These are phyloP conservation scores for Termitomyces sp. DNA, from an alignment of 768 basidiomycete genomes.

Conservation along the genomic window DNA sequence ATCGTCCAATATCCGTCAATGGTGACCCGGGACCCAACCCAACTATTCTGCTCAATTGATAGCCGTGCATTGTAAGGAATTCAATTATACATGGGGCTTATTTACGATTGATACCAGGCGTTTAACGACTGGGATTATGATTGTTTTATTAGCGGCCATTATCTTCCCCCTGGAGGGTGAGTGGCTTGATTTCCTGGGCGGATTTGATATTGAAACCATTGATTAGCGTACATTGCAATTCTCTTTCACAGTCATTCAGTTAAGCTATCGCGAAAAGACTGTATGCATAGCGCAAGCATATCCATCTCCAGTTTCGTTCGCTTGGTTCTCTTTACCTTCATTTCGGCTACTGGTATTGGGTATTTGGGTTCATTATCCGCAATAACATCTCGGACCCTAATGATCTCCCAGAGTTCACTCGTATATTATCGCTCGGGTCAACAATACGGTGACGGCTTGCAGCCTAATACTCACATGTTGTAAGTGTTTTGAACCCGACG, in stretches of 20 bases:
- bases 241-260: neutral
- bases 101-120: neutral
- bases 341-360: conserved; percentile 3
- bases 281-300: neutral
- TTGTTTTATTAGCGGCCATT: neutral
- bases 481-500: neutral
- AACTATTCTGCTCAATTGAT: neutral
- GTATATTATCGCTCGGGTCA: neutral
- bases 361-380: neutral
- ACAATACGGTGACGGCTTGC: conserved; percentile 4
- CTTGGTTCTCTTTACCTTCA: neutral
- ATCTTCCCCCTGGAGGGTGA: neutral
- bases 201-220: neutral
- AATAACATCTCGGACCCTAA: neutral
- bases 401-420: neutral
- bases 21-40: neutral
- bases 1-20: neutral
- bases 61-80: neutral
- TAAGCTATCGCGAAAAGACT: neutral
- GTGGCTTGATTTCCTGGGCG: neutral
- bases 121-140: neutral
- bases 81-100: no score
- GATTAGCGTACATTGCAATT: neutral
- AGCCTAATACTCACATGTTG: neutral
- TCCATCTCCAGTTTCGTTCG: neutral